Conservation (phyloP, 192 early-diverging fungal species). For the Mortierella antarctica region DNA sequence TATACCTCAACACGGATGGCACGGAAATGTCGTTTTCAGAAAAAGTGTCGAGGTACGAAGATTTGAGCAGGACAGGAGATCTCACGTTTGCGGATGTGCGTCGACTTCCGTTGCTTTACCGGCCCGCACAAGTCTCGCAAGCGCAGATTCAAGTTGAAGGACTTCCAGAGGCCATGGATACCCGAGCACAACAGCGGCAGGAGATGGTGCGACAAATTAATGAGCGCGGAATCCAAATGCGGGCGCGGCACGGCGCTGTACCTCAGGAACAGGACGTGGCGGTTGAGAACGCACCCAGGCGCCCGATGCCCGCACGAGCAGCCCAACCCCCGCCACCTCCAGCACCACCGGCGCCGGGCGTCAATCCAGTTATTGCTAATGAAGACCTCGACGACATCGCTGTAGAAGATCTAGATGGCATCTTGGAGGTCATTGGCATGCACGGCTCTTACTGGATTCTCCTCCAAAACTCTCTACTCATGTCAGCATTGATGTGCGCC, state of each 20-base stretch:
- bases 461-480: conserved; percentile 84
- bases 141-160: not conserved
- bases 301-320: conserved; percentile 1
- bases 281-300: not conserved
- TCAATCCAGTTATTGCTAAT: conserved; percentile 31
- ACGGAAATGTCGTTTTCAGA: conserved; percentile 12
- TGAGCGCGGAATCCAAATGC: conserved; percentile 14
- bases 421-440: conserved; percentile 93
- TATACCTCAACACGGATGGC: conserved; percentile 27
- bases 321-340: conserved; percentile 2
- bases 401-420: conserved; percentile 76
- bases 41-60: conserved; percentile 3
- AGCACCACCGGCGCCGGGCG: not conserved
- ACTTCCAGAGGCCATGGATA: not conserved
- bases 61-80: not conserved
- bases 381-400: conserved; percentile 51
- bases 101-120: conserved; percentile 4
- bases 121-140: not conserved
- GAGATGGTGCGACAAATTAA: conserved; percentile 36
- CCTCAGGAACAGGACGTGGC: not conserved
- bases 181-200: conserved; percentile 13
- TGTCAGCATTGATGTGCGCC: conserved; percentile 80
- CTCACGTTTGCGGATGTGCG: not conserved
- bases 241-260: not conserved
- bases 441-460: conserved; percentile 85